Evolutionary conservation across 768 basidiomycete species (phyloP), one percentile per base, ranked within the genome.

Genomic region (Phaeolepiota aurea): DNA sequence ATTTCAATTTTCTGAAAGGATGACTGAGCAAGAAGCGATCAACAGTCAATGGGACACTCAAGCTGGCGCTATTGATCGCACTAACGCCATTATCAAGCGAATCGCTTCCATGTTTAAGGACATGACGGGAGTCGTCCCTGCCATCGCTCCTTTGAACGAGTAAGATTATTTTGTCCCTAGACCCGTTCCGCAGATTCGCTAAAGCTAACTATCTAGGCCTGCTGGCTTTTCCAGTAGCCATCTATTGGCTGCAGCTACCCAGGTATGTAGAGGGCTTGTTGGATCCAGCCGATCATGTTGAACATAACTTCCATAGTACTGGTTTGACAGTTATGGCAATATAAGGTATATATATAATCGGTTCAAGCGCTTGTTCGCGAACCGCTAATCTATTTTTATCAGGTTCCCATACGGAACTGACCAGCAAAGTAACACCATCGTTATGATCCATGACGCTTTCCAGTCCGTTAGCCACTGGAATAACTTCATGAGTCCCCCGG

Each of bases 121-220:
- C 48, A 67, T 74, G 44, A 53, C 68, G 1, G 50, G 68, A 13
- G 73, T 76, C 10, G 85, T 87, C 0, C 59, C 83, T 1, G 62
- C 69, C 34, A 88, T 91, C 40, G 82, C 81, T 15, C 77, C 86
- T 1, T 52, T 91, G 50, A 91, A 90, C 49, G 88, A 90, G 85
- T 87, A 42, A 45, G 66, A n/a, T n/a, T 50, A 14, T 14, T 19
- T 15, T 30, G 4, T 42, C n/a, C 14, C 10, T n/a, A 4, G 3
- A 34, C 20, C 32, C 15, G 20, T 20, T 21, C 3, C n/a, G 20
- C 33, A n/a, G n/a, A n/a, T n/a, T n/a, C 11, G 3, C 7, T n/a
- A 20, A 16, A 39, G 22, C 20, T 19, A 40, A 47, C 28, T 30
- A 38, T 21, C 30, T 47, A 87, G 85, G 54, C 86, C 86, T 9